Conservation (phyloP, 345 rosid genomes). For the Crucihimalaya himalaica region DNA sequence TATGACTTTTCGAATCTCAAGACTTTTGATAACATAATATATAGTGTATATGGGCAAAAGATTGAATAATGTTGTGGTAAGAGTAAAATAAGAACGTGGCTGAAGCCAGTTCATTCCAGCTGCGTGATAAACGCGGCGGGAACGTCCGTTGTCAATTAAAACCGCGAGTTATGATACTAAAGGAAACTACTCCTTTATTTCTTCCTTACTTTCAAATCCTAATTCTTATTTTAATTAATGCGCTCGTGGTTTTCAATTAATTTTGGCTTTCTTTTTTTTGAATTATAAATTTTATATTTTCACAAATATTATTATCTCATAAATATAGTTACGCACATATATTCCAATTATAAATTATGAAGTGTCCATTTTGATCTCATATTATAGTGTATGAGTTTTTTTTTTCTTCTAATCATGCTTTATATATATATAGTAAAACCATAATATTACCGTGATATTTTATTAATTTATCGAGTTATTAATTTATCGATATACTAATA, state of each 20-base stretch:
- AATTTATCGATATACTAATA: too few species aligned
- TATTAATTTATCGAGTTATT: too few species aligned
- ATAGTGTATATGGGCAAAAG: too few species aligned
- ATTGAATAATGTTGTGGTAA: too few species aligned
- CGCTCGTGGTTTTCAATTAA: not conserved
- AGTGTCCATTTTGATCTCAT: not conserved
- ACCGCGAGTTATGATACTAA: slow-evolving; percentile 2
- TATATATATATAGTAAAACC: too few species aligned
- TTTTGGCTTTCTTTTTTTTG: not conserved
- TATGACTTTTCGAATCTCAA: not conserved
- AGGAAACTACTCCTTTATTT: slow-evolving; percentile 6
- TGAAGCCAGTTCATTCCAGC: not conserved
- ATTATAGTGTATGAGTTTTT: not conserved
- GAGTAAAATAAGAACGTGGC: not conserved
- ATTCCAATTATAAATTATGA: too few species aligned
- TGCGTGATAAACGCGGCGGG: not conserved
- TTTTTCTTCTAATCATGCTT: not conserved
- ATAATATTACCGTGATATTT: too few species aligned
- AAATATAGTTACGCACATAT: too few species aligned
- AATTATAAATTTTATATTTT: too few species aligned
- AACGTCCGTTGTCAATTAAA: not conserved
- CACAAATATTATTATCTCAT: too few species aligned
- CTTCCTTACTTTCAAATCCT: not conserved
- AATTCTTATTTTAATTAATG: not conserved
- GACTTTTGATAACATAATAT: too few species aligned